phyloP scores from a whole-genome alignment of 331 rosid species.

The Pyracantha coccinea region DNA sequence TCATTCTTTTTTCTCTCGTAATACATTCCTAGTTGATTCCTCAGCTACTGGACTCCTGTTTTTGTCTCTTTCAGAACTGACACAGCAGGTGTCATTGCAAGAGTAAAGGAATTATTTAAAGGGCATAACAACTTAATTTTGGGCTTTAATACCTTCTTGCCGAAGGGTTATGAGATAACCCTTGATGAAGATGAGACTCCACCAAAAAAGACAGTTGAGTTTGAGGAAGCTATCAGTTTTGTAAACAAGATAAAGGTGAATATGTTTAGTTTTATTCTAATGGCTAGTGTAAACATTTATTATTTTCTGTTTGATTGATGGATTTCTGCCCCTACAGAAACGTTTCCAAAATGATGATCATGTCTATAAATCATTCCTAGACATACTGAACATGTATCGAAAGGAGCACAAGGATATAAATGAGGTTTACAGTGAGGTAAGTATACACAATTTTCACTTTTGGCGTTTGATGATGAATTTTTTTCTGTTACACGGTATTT shows the following conservation, averaged over 20 bases:
- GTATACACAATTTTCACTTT: background rate
- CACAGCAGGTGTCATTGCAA: slow-evolving; percentile 83
- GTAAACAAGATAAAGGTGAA: slow-evolving; percentile 97
- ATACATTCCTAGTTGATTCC: slow-evolving; percentile 1
- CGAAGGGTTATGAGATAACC: slow-evolving; percentile 94
- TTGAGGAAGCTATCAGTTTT: slow-evolving; percentile 96
- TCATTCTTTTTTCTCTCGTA: slow-evolving; percentile 5
- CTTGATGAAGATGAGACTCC: slow-evolving; percentile 78
- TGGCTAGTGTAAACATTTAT: background rate
- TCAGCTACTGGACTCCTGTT: slow-evolving; percentile 4
- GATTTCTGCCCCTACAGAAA: slow-evolving; percentile 42
- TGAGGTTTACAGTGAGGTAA: slow-evolving; percentile 89
- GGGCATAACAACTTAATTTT: slow-evolving; percentile 89
- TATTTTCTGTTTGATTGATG: slow-evolving; percentile 2
- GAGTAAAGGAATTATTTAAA: slow-evolving; percentile 92
- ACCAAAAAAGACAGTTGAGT: slow-evolving; percentile 83
- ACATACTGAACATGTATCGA: slow-evolving; percentile 94
- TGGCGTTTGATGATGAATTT: background rate
- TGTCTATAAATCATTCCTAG: slow-evolving; percentile 88
- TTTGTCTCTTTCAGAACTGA: slow-evolving; percentile 54
- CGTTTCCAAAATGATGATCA: slow-evolving; percentile 82
- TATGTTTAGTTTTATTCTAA: background rate
- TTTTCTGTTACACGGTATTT: background rate
- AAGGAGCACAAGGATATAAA: slow-evolving; percentile 91
- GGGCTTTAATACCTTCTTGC: slow-evolving; percentile 95